These are phyloP conservation scores for Mollisia scopiformis DNA, from an alignment of 2,329 filamentous ascomycete genomes.

Conservation along the genomic window DNA sequence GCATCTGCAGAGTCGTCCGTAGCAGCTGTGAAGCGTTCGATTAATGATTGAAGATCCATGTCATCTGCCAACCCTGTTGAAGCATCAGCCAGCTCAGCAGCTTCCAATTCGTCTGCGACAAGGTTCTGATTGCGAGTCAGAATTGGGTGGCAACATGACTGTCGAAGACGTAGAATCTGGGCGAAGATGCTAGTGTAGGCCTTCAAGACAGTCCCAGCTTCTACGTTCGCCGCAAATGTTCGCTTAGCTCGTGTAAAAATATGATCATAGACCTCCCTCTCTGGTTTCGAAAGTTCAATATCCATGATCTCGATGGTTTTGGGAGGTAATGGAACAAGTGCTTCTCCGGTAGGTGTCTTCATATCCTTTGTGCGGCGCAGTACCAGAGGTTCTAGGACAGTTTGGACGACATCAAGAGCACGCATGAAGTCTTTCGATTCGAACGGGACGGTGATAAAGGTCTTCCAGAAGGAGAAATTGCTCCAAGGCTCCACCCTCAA, in stretches of 20 bases:
- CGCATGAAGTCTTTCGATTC: constrained; percentile 94
- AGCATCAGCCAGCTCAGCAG: constrained; percentile 75
- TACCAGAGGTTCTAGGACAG: constrained; percentile 93
- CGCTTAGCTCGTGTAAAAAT: constrained; percentile 83
- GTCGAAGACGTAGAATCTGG: constrained; percentile 88
- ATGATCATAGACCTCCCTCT: constrained; percentile 90
- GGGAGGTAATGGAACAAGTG: constrained; percentile 79
- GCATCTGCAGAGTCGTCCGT: constrained; percentile 64
- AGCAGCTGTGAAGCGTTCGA: constrained; percentile 78
- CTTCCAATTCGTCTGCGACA: constrained; percentile 86
- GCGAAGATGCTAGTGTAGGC: constrained; percentile 97
- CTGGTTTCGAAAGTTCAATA: constrained; percentile 81
- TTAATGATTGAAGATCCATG: constrained; percentile 89
- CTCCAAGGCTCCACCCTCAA: constrained; percentile 96
- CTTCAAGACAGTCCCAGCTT: constrained; percentile 91
- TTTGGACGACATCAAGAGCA: constrained; percentile 95
- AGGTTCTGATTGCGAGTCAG: constrained; percentile 84
- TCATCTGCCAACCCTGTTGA: constrained; percentile 86
- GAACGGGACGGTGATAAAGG: constrained; percentile 96
- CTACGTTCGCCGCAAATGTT: constrained; percentile 83
- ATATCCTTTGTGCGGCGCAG: constrained; percentile 96
- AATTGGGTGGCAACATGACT: constrained; percentile 92
- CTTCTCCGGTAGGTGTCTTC: constrained; percentile 87
- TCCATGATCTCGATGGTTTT: constrained; percentile 85
- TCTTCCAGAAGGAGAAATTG: constrained; percentile 99